phyloP scores from a whole-genome alignment of 2,329 filamentous ascomycete genomes.

The Talaromyces rugulosus region DNA sequence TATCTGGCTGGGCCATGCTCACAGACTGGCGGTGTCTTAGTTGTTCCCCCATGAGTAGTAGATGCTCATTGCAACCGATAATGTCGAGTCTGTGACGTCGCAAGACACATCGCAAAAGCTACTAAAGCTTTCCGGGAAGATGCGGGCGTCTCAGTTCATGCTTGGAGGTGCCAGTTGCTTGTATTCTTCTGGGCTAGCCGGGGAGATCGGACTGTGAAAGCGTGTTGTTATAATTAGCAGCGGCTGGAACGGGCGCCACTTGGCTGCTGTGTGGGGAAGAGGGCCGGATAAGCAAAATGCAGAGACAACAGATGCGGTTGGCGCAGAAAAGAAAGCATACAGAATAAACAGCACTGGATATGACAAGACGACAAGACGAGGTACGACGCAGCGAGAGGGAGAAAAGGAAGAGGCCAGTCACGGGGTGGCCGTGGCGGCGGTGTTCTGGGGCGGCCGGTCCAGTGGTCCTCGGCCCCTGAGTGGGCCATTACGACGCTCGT shows the following conservation, averaged over 20 bases:
- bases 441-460: neutral
- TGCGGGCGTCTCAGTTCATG: neutral
- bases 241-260: neutral
- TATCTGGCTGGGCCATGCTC: slow-evolving; percentile 5
- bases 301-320: neutral
- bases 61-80: neutral
- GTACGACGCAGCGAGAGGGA: neutral
- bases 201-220: neutral
- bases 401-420: neutral
- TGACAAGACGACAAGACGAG: neutral
- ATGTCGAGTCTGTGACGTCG: neutral
- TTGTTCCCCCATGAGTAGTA: slow-evolving; percentile 4
- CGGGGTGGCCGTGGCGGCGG: neutral
- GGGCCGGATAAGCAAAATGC: neutral
- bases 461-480: neutral
- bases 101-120: neutral
- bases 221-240: neutral
- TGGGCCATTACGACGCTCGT: neutral
- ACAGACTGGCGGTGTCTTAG: slow-evolving; percentile 11
- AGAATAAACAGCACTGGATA: neutral
- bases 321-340: too few species aligned
- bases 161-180: neutral
- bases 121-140: neutral
- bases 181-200: neutral
- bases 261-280: neutral